Base-by-base conservation (phyloP, 2,329 filamentous ascomycete genomes). In the Neofusicoccum sp. region DNA sequence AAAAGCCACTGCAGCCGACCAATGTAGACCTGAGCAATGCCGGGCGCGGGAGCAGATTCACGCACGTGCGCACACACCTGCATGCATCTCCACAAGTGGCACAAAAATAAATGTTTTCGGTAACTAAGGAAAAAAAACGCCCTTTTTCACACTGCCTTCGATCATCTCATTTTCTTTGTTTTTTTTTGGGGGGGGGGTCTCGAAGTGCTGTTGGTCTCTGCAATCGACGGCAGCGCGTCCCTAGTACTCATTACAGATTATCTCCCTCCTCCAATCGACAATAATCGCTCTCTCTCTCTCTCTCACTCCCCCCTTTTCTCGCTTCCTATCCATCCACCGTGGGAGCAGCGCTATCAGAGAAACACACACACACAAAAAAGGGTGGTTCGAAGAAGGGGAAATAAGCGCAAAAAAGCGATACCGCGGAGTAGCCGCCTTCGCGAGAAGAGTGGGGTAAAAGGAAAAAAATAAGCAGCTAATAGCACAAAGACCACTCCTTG, bases 221-320 rank as follows among this genome's bases (percentile, higher is more conserved):
- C 38, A 40, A 16, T 14, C 24, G 51, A 56, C 36, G 51, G 14
- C 51, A 33, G 28, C 51, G 51, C 51, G 38, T 56, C 51, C 36
- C 51, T 56, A 65, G 67, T 68, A 66, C 62, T 67, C 65, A 67
- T 68, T 66, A 67, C 62, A 64, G 61, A 56, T 66, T 61, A 64
- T 61, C 43, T 56, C 58, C 57, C 45, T 40, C 8, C 58, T 6
- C 36, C 24, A 9, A 11, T 1, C 6, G 7, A 26, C 43, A n/a
- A 54, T 28, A 14, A 31, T 11, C 6, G 4, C 26, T n/a, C 36
- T 33, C 36, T 38, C 33, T 5, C 31, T 26, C 11, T 28, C 28
- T 31, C 12, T 34, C 2, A 3, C 20, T 24, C 24, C 33, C n/a
- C 20, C 16, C n/a, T 16, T 20, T 51, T n/a, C 45, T 2, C 30